phyloP scores from a whole-genome alignment of 148 eudicot genomes.

The Oxyria digyna region DNA sequence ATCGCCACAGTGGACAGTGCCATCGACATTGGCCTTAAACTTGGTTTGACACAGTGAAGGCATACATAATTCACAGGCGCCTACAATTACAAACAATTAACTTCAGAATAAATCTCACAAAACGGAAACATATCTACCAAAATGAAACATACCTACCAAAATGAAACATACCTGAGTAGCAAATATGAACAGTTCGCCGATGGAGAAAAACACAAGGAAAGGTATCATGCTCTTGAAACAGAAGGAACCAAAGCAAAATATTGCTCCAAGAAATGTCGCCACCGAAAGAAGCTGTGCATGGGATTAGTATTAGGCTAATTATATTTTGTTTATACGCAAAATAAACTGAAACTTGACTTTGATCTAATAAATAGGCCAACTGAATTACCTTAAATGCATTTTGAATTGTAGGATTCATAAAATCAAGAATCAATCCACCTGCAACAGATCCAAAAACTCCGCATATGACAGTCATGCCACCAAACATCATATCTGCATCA shows the following conservation, averaged over 20 bases:
- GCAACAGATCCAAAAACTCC: slow-evolving; percentile 72
- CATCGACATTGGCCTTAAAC: slow-evolving; percentile 85
- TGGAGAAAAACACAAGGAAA: slow-evolving; percentile 47
- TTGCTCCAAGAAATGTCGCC: slow-evolving; percentile 65
- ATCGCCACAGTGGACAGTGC: slow-evolving; percentile 87
- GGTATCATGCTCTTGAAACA: slow-evolving; percentile 49
- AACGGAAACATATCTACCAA: background rate
- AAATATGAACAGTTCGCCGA: slow-evolving; percentile 71
- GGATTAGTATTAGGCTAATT: no score
- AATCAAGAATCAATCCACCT: slow-evolving; percentile 70
- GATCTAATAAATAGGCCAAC: background rate
- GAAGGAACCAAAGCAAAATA: slow-evolving; percentile 70
- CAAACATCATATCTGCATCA: slow-evolving; percentile 71
- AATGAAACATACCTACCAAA: background rate
- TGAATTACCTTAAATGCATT: slow-evolving; percentile 76
- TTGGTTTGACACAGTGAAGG: slow-evolving; percentile 76
- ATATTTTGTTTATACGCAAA: no score
- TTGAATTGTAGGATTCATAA: slow-evolving; percentile 49
- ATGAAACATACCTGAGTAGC: slow-evolving; percentile 67
- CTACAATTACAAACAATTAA: slow-evolving; percentile 22
- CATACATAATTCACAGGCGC: slow-evolving; percentile 90
- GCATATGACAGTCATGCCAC: slow-evolving; percentile 60
- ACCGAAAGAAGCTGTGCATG: slow-evolving; percentile 64
- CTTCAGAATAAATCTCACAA: background rate
- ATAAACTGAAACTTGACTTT: no score